Evolutionary conservation across 371 early-diverging fungal genomes (phyloP), one percentile per base, ranked within the genome.

Genomic region (Paraphysoderma sedebokerense): DNA sequence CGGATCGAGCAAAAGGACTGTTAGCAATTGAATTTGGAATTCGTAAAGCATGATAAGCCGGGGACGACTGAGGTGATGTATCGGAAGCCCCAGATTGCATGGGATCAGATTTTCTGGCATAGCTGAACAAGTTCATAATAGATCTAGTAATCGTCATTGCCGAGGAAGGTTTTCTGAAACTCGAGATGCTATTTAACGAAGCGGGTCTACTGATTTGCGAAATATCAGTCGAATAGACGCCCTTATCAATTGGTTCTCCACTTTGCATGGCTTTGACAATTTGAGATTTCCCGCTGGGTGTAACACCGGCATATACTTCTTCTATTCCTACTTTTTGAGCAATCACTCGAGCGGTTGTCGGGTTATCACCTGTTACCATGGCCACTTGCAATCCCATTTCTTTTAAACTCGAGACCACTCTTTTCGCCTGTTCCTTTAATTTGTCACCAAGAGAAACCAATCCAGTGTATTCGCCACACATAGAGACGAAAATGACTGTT

Each of bases 291-390:
- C 91, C 95, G 4, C 70, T 69, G 1, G 97, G 95, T 9, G 86
- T 81, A 5, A 90, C 76, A n/a, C 87, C 88, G 3, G 93, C 92
- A 56, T 91, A 79, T 4, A 96, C 81, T 2, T 37, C 22, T 12
- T 64, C 57, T 36, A 86, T 89, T 13, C 82, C 86, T 51, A 79
- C 62, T 49, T 74, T 65, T 20, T 54, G 32, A 5, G 87, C 89
- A 47, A 88, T 79, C 29, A 66, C 71, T 26, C 56, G 56, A 5
- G 91, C 88, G 0, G 95, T 87, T 44, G 79, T 47, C 31, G 62
- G 67, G 46, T 86, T 82, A 55, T 97, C 98, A 15, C 98, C 98
- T 0, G 98, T 93, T 19, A 89, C 79, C 89, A 97, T 92, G 11
- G 79, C 73, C 8, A 74, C 74, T 12, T 68, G 64, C 22, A 92